Evolutionary conservation across 2,329 filamentous ascomycete genomes (phyloP).

Genomic region (Talaromyces sp.): DNA sequence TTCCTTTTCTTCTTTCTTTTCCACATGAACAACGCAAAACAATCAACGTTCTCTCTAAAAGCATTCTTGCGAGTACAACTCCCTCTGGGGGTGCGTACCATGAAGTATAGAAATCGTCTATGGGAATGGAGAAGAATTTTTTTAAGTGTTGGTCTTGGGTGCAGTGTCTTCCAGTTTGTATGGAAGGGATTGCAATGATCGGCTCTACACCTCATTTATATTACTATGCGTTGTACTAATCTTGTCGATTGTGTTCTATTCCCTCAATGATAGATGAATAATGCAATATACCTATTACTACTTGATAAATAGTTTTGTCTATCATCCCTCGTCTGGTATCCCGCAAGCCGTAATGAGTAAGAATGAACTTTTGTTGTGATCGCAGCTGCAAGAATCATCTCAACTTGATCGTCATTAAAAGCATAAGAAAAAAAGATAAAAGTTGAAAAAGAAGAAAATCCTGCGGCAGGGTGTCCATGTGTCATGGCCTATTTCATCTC

Average conservation of each 20-base stretch:
- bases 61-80: slow-evolving; percentile 56
- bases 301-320: not conserved
- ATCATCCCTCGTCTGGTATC: not conserved
- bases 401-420: slow-evolving; percentile 9
- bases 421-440: not conserved
- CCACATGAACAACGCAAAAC: slow-evolving; percentile 57
- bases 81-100: slow-evolving; percentile 39
- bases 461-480: not conserved
- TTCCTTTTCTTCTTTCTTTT: slow-evolving; percentile 31
- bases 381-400: not conserved
- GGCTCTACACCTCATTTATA: slow-evolving; percentile 47
- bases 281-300: not conserved
- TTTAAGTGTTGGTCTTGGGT: slow-evolving; percentile 56
- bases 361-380: not conserved
- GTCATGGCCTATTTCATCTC: not conserved
- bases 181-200: slow-evolving; percentile 62
- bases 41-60: slow-evolving; percentile 55
- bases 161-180: slow-evolving; percentile 52
- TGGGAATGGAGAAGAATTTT: slow-evolving; percentile 54
- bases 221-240: slow-evolving; percentile 11
- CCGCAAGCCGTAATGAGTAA: not conserved
- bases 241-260: not conserved
- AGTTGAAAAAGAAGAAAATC: not conserved
- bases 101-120: slow-evolving; percentile 60
- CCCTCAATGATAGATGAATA: not conserved